Conservation (phyloP, 1,284 basidiomycete species). For the Leccinum solheimii region DNA sequence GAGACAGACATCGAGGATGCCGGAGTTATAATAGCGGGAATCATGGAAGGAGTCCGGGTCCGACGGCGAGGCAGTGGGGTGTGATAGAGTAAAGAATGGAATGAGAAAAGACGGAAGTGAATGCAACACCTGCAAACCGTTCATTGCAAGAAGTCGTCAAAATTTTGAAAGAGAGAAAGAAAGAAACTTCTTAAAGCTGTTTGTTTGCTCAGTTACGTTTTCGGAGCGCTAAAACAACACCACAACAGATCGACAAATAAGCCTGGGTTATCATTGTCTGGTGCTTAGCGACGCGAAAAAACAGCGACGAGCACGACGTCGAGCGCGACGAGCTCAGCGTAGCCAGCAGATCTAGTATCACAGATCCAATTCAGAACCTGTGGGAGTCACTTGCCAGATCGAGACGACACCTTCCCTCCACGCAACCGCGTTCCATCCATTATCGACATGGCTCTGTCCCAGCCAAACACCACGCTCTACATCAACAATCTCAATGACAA, state of each 20-base stretch:
- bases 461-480: conserved; percentile 89
- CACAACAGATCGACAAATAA: conserved; percentile 20
- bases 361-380: conserved; percentile 25
- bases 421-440: background rate
- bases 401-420: background rate
- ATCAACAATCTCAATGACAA: conserved; percentile 94
- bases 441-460: conserved; percentile 46
- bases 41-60: conserved; percentile 68
- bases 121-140: conserved; percentile 38
- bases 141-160: conserved; percentile 37
- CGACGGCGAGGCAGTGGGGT: conserved; percentile 58
- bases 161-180: conserved; percentile 23
- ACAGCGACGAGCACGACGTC: conserved; percentile 5
- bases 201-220: conserved; percentile 37
- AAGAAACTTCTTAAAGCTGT: conserved; percentile 5
- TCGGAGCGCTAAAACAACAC: conserved; percentile 26
- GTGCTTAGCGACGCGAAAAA: conserved; percentile 6
- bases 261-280: background rate
- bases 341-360: background rate
- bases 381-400: conserved; percentile 39
- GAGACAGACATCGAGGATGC: conserved; percentile 70
- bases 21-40: conserved; percentile 67
- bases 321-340: conserved; percentile 2
- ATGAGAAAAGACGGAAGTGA: conserved; percentile 53
- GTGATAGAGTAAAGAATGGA: conserved; percentile 76